A percentile compares a stretch with the other conserved stretches of the same genome.
Evolutionary conservation across 371 early-diverging fungal species (phyloP).

Genomic region (Syncephalastrum sp.): DNA sequence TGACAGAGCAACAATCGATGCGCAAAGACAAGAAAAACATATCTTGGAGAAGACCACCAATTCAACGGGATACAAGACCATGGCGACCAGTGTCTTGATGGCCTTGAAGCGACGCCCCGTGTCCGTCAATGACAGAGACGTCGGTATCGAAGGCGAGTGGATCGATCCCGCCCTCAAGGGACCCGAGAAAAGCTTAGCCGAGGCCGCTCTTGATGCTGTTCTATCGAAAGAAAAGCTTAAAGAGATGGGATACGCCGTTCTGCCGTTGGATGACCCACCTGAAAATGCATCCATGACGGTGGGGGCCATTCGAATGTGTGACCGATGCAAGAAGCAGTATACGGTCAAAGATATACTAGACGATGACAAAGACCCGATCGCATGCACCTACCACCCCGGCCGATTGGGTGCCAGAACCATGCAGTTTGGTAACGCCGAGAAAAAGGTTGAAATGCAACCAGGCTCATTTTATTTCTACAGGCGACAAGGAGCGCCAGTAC

Average conservation of each 20-base stretch:
- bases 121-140: constrained; percentile 25
- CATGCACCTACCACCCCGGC: constrained; percentile 45
- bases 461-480: constrained; percentile 8
- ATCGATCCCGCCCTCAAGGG: constrained; percentile 20
- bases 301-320: constrained; percentile 34
- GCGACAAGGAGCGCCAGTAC: constrained; percentile 42
- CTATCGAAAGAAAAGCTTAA: constrained; percentile 27
- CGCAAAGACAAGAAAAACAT: constrained; percentile 29
- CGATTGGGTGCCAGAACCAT: constrained; percentile 25
- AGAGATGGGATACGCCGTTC: constrained; percentile 31
- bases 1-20: constrained; percentile 28
- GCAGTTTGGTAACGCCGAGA: constrained; percentile 23
- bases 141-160: constrained; percentile 57
- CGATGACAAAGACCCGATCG: constrained; percentile 22
- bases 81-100: constrained; percentile 42
- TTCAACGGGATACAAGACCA: constrained; percentile 47
- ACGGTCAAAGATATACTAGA: constrained; percentile 36
- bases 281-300: constrained; percentile 6
- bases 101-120: constrained; percentile 47
- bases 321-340: constrained; percentile 49
- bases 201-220: constrained; percentile 16
- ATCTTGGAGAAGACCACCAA: constrained; percentile 27
- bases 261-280: constrained; percentile 7
- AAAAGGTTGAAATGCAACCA: too few relatives aligned
- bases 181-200: constrained; percentile 4